Conservation (phyloP, 2,329 filamentous ascomycete genomes). For the Beauveria sp. region DNA sequence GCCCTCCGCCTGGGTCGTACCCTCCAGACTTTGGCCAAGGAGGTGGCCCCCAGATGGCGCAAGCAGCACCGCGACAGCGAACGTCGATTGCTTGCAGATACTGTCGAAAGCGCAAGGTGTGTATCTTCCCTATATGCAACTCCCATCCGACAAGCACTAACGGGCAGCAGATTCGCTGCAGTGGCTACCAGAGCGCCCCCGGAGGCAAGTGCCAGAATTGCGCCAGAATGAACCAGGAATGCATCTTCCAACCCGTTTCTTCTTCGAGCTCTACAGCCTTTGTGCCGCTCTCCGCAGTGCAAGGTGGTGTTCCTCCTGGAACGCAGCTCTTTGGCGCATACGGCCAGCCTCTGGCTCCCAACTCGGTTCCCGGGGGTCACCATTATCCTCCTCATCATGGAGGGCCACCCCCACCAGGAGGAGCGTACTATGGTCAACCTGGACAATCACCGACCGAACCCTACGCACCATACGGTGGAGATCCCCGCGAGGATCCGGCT, state of each 20-base stretch:
- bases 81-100: slow-evolving; percentile 55
- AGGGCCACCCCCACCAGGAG: slow-evolving; percentile 27
- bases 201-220: slow-evolving; percentile 55
- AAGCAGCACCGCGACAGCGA: slow-evolving; percentile 48
- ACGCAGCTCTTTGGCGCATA: slow-evolving; percentile 51
- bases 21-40: slow-evolving; percentile 28
- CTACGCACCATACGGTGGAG: slow-evolving; percentile 32
- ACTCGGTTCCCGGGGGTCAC: slow-evolving; percentile 14
- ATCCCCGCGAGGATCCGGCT: slow-evolving; percentile 25
- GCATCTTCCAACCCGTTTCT: slow-evolving; percentile 52
- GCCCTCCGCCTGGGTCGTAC: slow-evolving; percentile 23
- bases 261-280: slow-evolving; percentile 49
- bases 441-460: slow-evolving; percentile 38
- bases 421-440: slow-evolving; percentile 31
- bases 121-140: background rate
- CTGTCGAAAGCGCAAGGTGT: slow-evolving; percentile 53
- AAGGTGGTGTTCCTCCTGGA: slow-evolving; percentile 49
- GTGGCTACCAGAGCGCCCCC: slow-evolving; percentile 50
- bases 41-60: slow-evolving; percentile 32
- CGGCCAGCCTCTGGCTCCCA: slow-evolving; percentile 42
- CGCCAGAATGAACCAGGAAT: slow-evolving; percentile 54
- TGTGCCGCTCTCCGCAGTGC: slow-evolving; percentile 49
- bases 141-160: background rate
- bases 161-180: slow-evolving; percentile 46
- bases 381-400: slow-evolving; percentile 15